Evolutionary conservation across 495 filamentous ascomycete species (phyloP), one percentile per base, ranked within the genome.

Genomic region (Amniculicola lignicola): DNA sequence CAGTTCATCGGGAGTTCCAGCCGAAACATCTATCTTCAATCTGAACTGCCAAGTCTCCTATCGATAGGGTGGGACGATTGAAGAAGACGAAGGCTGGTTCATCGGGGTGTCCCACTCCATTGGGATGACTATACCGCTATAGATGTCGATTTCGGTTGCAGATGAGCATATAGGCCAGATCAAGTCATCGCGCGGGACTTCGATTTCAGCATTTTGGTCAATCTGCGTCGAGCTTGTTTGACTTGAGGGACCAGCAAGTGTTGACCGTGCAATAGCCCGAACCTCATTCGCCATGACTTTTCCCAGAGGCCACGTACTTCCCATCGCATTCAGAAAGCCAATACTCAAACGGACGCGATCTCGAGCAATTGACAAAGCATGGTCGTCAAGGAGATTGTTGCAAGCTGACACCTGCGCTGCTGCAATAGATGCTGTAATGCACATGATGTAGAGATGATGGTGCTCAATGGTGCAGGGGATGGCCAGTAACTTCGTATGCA

Each of bases 291-390:
- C 27, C 59, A 57, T 57, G 10, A 53, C 37, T 19, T 44, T 52
- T 11, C 25, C 41, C 7, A 62, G 53, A 11, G 59, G 53, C 59
- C 59, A 62, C 2, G 50, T 25, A 5, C 22, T 35, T 1, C 47
- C 54, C 40, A 47, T 42, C 2, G 47, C 39, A 29, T 27, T 57
- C 14, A 62, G 36, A 14, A n/a, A 41, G n/a, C 59, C 59, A 9
- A 62, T 62, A 36, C 59, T 57, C 2, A 62, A 38, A 18, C 59
- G 53, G 15, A 57, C 15, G 9, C 53, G 59, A 29, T 57, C 59
- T 33, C 53, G 40, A 7, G 47, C 53, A 29, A 62, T 57, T 12
- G 59, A 57, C 24, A 51, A 21, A 4, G 47, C 41, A 38, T 47
- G 54, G 48, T 62, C 59, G 14, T 57, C 59, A 14, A 53, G 48